Percentiles rank a stretch among this genome's conserved stretches.
Evolutionary conservation across 345 rosid species (phyloP).

Genomic region (Hibiscus trionum): DNA sequence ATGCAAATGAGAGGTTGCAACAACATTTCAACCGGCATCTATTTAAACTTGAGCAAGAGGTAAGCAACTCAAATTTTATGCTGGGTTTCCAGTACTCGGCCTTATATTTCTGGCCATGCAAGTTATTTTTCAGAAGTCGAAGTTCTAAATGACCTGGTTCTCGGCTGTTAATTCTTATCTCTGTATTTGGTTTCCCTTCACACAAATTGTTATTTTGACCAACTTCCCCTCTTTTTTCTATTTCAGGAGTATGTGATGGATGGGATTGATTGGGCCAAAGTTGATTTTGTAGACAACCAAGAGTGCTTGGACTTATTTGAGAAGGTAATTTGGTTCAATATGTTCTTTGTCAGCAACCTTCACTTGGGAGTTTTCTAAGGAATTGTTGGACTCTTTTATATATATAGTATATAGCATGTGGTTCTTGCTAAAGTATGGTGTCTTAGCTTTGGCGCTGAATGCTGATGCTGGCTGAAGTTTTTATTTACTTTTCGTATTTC

Average conservation of each 20-base stretch:
- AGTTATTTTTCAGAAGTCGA: neutral
- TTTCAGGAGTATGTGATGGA: conserved; percentile 82
- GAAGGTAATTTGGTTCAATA: conserved; percentile 43
- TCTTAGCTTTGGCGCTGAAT: neutral
- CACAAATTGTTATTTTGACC: neutral
- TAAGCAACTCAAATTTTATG: conserved; percentile 17
- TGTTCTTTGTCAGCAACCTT: neutral
- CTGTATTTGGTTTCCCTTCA: neutral
- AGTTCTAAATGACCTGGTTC: neutral
- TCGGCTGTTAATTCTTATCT: neutral
- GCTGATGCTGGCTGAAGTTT: neutral
- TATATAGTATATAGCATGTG: neutral
- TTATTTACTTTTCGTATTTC: neutral
- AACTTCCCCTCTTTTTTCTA: conserved; percentile 8
- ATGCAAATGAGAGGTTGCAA: conserved; percentile 96
- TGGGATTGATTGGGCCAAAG: conserved; percentile 89
- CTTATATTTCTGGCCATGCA: neutral
- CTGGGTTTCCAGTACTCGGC: neutral
- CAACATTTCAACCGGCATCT: conserved; percentile 95
- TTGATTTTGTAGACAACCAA: conserved; percentile 82
- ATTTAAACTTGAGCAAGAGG: conserved; percentile 91
- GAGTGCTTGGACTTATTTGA: conserved; percentile 87
- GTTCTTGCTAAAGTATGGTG: neutral
- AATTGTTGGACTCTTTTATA: neutral
- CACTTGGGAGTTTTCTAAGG: neutral